Conservation (phyloP, 164 flowering plant species). For the Dillenia turbinata region DNA sequence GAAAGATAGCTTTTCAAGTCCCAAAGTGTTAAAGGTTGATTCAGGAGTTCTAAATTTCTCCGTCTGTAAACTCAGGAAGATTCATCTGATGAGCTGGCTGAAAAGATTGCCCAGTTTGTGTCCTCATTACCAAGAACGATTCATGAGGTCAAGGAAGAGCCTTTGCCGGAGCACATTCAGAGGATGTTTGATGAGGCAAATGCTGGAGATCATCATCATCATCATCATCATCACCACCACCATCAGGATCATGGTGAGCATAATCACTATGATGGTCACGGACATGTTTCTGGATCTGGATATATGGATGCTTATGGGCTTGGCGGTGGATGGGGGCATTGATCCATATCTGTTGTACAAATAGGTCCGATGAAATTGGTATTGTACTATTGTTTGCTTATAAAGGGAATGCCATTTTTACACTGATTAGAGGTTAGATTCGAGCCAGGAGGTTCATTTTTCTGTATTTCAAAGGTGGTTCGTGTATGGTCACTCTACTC, state of each 20-base stretch:
- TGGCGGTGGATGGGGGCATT: conserved; percentile 49
- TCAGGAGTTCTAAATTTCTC: too few relatives aligned
- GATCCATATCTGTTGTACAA: conserved; percentile 1
- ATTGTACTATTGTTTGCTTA: too few relatives aligned
- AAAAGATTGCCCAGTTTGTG: conserved; percentile 48
- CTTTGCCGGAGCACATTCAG: conserved; percentile 60
- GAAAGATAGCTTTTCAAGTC: too few relatives aligned
- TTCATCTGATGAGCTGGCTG: conserved; percentile 61
- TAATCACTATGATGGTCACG: conserved; percentile 31
- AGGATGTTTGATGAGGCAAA: conserved; percentile 54
- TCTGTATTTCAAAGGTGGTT: too few relatives aligned
- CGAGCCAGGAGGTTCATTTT: too few relatives aligned
- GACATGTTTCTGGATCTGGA: conserved; percentile 32
- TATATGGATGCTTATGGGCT: conserved; percentile 72
- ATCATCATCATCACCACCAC: conserved; percentile 36
- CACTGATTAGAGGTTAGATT: too few relatives aligned
- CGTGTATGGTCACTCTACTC: too few relatives aligned
- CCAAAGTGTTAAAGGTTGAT: too few relatives aligned
- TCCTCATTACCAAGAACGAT: conserved; percentile 61
- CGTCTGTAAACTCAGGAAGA: conserved; percentile 43
- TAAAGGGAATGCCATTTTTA: too few relatives aligned
- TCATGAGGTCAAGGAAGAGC: conserved; percentile 50
- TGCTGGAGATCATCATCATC: conserved; percentile 19
- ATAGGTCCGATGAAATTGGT: too few relatives aligned
- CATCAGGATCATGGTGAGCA: conserved; percentile 28